A percentile compares a stretch with the other conserved stretches of the same genome.
These are phyloP conservation scores for Aspergillus terreus DNA, from an alignment of 2,329 filamentous ascomycete species.

Conservation along the genomic window DNA sequence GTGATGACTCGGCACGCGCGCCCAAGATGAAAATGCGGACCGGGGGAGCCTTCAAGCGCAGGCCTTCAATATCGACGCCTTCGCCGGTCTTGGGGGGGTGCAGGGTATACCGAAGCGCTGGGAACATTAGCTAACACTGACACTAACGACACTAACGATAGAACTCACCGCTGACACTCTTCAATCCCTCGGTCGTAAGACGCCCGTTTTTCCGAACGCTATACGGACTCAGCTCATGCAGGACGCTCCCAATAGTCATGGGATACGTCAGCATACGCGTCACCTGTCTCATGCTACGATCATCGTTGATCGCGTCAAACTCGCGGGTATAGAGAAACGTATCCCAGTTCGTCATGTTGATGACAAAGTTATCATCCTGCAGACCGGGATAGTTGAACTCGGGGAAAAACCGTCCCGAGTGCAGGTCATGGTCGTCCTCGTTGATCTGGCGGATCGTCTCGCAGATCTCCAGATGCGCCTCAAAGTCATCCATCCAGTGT, in stretches of 20 bases:
- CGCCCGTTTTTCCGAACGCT: constrained; percentile 69
- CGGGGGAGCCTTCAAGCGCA: constrained; percentile 79
- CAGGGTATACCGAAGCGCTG: constrained; percentile 86
- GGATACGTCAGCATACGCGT: constrained; percentile 93
- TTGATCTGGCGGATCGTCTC: constrained; percentile 90
- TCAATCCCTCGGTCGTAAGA: constrained; percentile 81
- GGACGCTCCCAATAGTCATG: constrained; percentile 80
- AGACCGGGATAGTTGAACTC: constrained; percentile 89
- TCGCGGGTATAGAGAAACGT: constrained; percentile 91
- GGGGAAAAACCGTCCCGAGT: constrained; percentile 84
- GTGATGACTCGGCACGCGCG: constrained; percentile 92
- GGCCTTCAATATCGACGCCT: constrained; percentile 68
- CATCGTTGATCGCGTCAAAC: constrained; percentile 85
- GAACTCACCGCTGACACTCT: constrained; percentile 81
- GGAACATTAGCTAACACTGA: constrained; percentile 5
- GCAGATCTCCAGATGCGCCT: constrained; percentile 86
- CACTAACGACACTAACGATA: not conserved
- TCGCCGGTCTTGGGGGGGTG: constrained; percentile 81
- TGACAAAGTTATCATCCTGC: constrained; percentile 85
- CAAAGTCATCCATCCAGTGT: constrained; percentile 95
- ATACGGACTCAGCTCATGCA: constrained; percentile 95
- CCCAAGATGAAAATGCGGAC: constrained; percentile 91
- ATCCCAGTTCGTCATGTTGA: constrained; percentile 99
- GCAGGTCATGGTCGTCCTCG: constrained; percentile 93
- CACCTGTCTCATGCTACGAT: constrained; percentile 86